Percentiles rank a stretch among this genome's conserved stretches.
phyloP scores from a whole-genome alignment of 129 eudicot genomes.

The Artemisia argyi region DNA sequence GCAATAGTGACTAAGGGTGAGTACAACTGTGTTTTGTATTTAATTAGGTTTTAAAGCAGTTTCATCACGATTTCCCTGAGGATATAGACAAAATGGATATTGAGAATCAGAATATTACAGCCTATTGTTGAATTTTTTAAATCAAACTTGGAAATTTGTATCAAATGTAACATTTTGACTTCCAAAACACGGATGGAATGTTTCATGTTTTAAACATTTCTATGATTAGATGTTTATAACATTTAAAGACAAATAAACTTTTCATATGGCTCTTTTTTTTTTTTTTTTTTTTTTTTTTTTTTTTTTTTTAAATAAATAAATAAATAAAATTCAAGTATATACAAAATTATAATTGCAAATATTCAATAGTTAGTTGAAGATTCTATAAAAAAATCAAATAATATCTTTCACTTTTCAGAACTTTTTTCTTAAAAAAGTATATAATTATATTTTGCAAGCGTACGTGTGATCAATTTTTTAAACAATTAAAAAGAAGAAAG shows the following conservation, averaged over 20 bases:
- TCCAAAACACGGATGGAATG: not conserved
- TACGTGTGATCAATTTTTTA: slow-evolving; percentile 9
- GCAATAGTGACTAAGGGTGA: slow-evolving; percentile 28
- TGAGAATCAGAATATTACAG: slow-evolving; percentile 38
- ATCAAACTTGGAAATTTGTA: slow-evolving; percentile 9
- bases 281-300: too few species aligned
- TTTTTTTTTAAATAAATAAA: too few species aligned
- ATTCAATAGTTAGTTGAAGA: too few species aligned
- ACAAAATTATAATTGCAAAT: too few species aligned
- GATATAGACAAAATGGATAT: slow-evolving; percentile 17
- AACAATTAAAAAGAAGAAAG: not conserved
- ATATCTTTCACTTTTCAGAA: too few species aligned
- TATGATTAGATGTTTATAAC: not conserved
- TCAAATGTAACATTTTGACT: slow-evolving; percentile 22
- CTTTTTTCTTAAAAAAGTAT: too few species aligned
- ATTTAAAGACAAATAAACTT: not conserved
- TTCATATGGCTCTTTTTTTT: not conserved
- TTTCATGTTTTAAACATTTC: too few species aligned
- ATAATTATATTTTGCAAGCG: slow-evolving; percentile 18
- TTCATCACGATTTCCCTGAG: slow-evolving; percentile 31
- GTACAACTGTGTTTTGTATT: slow-evolving; percentile 29
- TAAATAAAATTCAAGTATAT: too few species aligned
- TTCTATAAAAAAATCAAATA: too few species aligned
- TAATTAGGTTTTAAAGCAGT: slow-evolving; percentile 17
- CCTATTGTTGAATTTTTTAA: slow-evolving; percentile 6